Percentiles rank a stretch among this genome's conserved stretches.
These are phyloP conservation scores for Globisporangium nagaii DNA, from an alignment of 352 stramenopile species.

Conservation along the genomic window DNA sequence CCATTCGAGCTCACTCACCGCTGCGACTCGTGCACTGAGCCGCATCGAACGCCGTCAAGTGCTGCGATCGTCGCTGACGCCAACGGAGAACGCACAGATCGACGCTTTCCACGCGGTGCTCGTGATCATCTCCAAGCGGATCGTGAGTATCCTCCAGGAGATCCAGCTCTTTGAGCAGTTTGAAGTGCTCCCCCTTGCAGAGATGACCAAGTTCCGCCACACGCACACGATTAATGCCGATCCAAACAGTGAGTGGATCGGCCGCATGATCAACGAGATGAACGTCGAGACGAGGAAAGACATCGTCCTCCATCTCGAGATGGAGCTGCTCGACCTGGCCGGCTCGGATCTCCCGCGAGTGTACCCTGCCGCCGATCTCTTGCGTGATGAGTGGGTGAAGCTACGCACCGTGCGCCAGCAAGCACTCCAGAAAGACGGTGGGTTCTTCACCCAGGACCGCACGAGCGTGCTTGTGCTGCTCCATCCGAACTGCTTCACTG, in stretches of 20 bases:
- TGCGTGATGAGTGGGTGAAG: slow-evolving; percentile 50
- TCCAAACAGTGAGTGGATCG: slow-evolving; percentile 43
- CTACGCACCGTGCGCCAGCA: slow-evolving; percentile 34
- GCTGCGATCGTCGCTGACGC: slow-evolving; percentile 44
- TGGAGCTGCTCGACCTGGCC: slow-evolving; percentile 53
- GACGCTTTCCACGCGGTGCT: slow-evolving; percentile 53
- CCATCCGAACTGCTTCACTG: slow-evolving; percentile 46
- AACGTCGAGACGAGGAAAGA: slow-evolving; percentile 42
- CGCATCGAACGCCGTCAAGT: slow-evolving; percentile 40
- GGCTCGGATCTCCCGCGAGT: slow-evolving; percentile 17
- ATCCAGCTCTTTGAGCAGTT: slow-evolving; percentile 61
- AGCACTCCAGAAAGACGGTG: slow-evolving; percentile 31
- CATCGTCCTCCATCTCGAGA: slow-evolving; percentile 55
- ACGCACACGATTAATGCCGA: slow-evolving; percentile 46
- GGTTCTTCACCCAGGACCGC: slow-evolving; percentile 54
- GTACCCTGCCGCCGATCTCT: slow-evolving; percentile 9
- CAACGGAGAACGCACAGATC: slow-evolving; percentile 56
- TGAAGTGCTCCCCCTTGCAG: slow-evolving; percentile 35
- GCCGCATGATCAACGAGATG: slow-evolving; percentile 49
- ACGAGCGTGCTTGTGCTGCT: slow-evolving; percentile 27
- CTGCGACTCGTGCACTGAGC: slow-evolving; percentile 15
- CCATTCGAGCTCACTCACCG: slow-evolving; percentile 1
- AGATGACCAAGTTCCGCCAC: slow-evolving; percentile 45
- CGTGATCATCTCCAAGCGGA: slow-evolving; percentile 43
- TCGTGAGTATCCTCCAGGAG: slow-evolving; percentile 45